phyloP scores from a whole-genome alignment of 257 asterid species.

The Prunella vulgaris region DNA sequence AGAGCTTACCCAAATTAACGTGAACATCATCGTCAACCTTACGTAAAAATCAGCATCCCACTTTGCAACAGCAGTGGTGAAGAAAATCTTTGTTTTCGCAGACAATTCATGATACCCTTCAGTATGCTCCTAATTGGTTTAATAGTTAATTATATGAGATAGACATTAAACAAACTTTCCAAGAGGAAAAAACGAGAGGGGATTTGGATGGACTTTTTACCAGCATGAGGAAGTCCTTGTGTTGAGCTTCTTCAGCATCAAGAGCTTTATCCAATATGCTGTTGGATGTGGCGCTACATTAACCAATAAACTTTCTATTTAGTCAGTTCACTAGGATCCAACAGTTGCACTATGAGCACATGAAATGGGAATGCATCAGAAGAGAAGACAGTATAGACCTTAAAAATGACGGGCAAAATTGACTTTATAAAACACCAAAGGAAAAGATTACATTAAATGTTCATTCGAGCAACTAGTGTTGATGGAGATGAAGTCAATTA shows the following conservation, averaged over 20 bases:
- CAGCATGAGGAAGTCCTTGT: slow-evolving; percentile 78
- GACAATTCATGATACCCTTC: slow-evolving; percentile 87
- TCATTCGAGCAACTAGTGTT: too few species aligned
- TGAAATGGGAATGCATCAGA: too few species aligned
- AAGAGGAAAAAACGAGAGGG: not conserved
- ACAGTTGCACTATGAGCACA: too few species aligned
- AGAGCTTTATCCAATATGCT: slow-evolving; percentile 83
- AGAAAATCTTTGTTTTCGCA: slow-evolving; percentile 76
- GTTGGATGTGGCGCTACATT: slow-evolving; percentile 66
- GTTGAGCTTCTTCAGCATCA: slow-evolving; percentile 89
- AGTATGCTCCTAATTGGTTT: slow-evolving; percentile 53
- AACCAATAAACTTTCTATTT: too few species aligned
- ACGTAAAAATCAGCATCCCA: slow-evolving; percentile 90
- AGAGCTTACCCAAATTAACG: slow-evolving; percentile 67
- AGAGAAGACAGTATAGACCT: too few species aligned
- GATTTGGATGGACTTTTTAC: slow-evolving; percentile 28
- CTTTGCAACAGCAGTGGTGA: slow-evolving; percentile 64
- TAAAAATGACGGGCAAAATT: not conserved
- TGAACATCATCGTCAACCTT: slow-evolving; percentile 87
- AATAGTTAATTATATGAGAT: not conserved
- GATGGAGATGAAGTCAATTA: not conserved
- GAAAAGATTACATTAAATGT: too few species aligned
- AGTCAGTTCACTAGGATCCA: too few species aligned
- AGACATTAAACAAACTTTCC: not conserved
- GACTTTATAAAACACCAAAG: not conserved